Evolutionary conservation across 768 basidiomycete genomes (phyloP).

Genomic region (Lactarius indigo): DNA sequence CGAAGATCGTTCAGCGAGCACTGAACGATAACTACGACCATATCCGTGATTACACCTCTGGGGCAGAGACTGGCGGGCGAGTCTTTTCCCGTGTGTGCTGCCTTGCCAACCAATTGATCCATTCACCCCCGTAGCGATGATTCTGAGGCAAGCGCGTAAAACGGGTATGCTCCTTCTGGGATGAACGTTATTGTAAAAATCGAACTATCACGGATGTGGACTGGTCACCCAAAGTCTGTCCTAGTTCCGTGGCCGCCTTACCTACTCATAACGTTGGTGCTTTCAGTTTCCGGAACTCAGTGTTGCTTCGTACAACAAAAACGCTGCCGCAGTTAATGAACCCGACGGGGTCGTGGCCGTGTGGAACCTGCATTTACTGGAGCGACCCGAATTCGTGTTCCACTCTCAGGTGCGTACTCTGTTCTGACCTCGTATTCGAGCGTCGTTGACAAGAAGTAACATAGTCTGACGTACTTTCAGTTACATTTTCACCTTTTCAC

Average conservation of each 20-base stretch:
- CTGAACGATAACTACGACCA: conserved; percentile 96
- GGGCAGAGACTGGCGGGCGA: conserved; percentile 78
- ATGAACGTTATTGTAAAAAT: conserved; percentile 88
- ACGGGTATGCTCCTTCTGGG: conserved; percentile 90
- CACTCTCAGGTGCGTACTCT: conserved; percentile 80
- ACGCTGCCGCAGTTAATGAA: conserved; percentile 87
- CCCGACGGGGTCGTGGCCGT: conserved; percentile 96
- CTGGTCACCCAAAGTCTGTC: conserved; percentile 90
- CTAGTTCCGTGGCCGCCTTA: background rate
- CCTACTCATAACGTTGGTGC: background rate
- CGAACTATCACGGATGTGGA: conserved; percentile 94
- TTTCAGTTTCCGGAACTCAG: conserved; percentile 90
- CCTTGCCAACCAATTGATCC: background rate
- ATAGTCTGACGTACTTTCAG: conserved; percentile 96
- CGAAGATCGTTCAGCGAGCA: conserved; percentile 92
- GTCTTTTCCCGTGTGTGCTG: conserved; percentile 30
- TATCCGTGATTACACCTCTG: conserved; percentile 93
- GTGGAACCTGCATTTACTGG: conserved; percentile 94
- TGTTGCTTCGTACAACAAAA: conserved; percentile 97
- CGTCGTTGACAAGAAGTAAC: conserved; percentile 21
- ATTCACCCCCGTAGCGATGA: conserved; percentile 59
- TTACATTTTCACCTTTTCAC: conserved; percentile 96
- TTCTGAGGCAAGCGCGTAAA: conserved; percentile 84
- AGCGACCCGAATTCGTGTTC: conserved; percentile 96
- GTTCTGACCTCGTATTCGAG: background rate